Base-by-base conservation (phyloP, 345 rosid species). In the Pistacia vera region DNA sequence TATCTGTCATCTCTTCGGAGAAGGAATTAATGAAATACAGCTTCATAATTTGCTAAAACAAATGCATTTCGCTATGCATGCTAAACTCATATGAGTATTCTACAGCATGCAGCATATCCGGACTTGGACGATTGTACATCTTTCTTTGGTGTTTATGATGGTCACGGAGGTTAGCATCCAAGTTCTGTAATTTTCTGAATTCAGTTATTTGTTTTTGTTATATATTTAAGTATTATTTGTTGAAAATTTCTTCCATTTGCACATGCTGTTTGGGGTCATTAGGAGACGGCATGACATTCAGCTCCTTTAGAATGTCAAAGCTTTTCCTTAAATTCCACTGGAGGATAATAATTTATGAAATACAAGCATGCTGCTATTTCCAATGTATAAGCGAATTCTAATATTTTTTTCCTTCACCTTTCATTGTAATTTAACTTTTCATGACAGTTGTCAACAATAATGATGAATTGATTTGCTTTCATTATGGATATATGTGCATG, bases 111-210 rank as follows among this genome's bases (percentile, higher is more conserved):
- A 71, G 92, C 94, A 41, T 78, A 85, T 75, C 88, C 85, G 16
- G 85, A 90, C 81, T 75, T 93, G 83, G 97, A 93, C 78, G 57
- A 72, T 72, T 72, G 84, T 16, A 90, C 92, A 10, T 91, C 96
- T 0, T 93, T 93, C 86, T 93, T 93, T 67, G 96, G 93, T 77
- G 97, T 93, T 54, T 93, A 90, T 36, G 97, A 93, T 81, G 97
- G 97, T 13, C 97, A 93, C 79, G 97, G 97, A 83, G 97, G 97
- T 91, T 59, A 87, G 85, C 16, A 33, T 49, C 25, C 4, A 48
- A 52, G n/a, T 61, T 73, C 65, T 56, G 22, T 62, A 41, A 20
- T 77, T 41, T 68, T 63, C 16, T 35, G 22, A 7, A 44, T 72
- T 65, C n/a, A 58, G 35, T 56, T 36, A 35, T 11, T 17, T 18